Conservation (phyloP, 768 basidiomycete genomes). For the Phylloporus sp. region DNA sequence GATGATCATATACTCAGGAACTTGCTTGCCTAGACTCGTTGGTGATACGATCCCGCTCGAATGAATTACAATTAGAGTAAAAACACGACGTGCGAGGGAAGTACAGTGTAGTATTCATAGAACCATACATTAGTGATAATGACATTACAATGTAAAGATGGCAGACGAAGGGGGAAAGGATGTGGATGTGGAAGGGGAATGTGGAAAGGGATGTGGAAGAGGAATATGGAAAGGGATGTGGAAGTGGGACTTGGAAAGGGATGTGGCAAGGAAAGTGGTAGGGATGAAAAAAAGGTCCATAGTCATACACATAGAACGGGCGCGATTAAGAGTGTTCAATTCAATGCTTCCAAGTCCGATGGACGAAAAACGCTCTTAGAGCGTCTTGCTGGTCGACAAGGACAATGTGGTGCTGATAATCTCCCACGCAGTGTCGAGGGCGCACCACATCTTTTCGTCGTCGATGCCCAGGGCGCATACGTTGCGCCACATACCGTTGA, state of each 20-base stretch:
- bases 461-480: constrained; percentile 45
- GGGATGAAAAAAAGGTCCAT: neutral
- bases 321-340: constrained; percentile 8
- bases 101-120: too few relatives aligned
- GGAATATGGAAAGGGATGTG: too few relatives aligned
- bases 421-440: constrained; percentile 48
- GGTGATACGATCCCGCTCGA: too few relatives aligned
- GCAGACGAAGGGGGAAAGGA: neutral
- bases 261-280: neutral
- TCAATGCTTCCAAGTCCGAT: constrained; percentile 10
- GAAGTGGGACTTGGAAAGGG: too few relatives aligned
- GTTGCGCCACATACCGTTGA: constrained; percentile 51
- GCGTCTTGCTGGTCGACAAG: constrained; percentile 21
- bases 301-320: constrained; percentile 19
- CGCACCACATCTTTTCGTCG: constrained; percentile 43
- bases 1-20: neutral
- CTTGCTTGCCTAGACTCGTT: neutral
- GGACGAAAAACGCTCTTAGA: constrained; percentile 5
- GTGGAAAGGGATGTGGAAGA: too few relatives aligned
- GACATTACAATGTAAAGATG: neutral
- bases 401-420: constrained; percentile 40
- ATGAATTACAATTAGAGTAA: too few relatives aligned
- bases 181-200: too few relatives aligned
- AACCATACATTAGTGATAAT: too few relatives aligned
- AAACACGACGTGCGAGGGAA: too few relatives aligned